Evolutionary conservation across 768 basidiomycete genomes (phyloP), one percentile per base, ranked within the genome.

Genomic region (Pholiota microspora): DNA sequence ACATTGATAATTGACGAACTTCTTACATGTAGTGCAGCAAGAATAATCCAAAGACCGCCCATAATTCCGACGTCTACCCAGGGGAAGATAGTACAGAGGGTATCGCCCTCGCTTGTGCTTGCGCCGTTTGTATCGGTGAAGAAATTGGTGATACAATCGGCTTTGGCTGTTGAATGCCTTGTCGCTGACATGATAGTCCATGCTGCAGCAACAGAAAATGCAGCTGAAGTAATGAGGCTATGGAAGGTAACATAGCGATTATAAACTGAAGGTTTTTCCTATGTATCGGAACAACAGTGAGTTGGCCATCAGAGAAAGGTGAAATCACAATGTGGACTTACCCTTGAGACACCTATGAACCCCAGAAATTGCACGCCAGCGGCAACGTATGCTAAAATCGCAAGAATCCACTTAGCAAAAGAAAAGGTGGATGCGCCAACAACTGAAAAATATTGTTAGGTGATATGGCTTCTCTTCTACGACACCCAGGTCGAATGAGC

Each of bases 41-140:
- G 75, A 13, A 97, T 64, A 8, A 89, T 70, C 91, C 94, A 98
- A 5, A 97, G 75, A 7, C 83, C 92, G 16, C 79, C 88, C 93
- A 98, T 95, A 53, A 98, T 73, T 32, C 95, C 95, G 12, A 97
- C 76, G 62, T 91, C 89, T 8, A 92, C 89, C 92, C 94, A 97
- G 4, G 93, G 78, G 66, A 98, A 96, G 51, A 97, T 88, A 45
- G 86, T 77, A 72, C 97, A 99, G 21, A 98, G 77, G 4, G 81
- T 84, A 31, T 85, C 69, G 5, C 85, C 89, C 67, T 92, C 81
- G 32, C 70, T 67, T 47, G 69, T 59, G 55, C 61, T 64, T 10
- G 71, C 69, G 4, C 71, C 64, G 60, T 72, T 67, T 15, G 74
- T 60, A 59, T 72, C 67, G n/a, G 75, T 64, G 66, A 85, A 89